Conservation (phyloP, 306 rosid genomes). For the Begonia loranthoides region DNA sequence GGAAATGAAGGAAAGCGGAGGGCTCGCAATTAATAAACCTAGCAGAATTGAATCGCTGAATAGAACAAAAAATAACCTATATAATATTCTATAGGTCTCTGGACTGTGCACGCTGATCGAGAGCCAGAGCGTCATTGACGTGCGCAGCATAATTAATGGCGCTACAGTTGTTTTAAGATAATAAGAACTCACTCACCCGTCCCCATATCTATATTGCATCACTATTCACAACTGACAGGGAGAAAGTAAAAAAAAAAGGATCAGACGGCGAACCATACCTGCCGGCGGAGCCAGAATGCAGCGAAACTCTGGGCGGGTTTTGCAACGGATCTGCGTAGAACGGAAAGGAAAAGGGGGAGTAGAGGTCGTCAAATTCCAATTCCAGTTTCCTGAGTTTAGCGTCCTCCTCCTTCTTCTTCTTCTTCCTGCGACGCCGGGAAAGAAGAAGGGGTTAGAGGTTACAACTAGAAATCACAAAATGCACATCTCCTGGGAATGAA, state of each 20-base stretch:
- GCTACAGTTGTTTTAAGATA: no score
- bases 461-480: background rate
- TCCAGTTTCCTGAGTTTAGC: background rate
- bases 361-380: constrained; percentile 8
- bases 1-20: constrained; percentile 2
- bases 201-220: no score
- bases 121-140: no score
- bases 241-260: background rate
- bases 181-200: no score
- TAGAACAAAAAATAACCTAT: background rate
- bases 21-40: background rate
- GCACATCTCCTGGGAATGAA: background rate
- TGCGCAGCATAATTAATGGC: no score
- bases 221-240: background rate
- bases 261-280: background rate
- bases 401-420: constrained; percentile 10
- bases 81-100: no score
- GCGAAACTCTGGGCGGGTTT: constrained; percentile 6
- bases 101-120: no score
- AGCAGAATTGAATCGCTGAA: background rate
- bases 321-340: constrained; percentile 7
- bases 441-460: background rate
- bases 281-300: constrained; percentile 10
- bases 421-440: constrained; percentile 8
- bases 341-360: constrained; percentile 9